These are phyloP conservation scores for Phytopythium chamaehyphon DNA, from an alignment of 352 stramenopile genomes.

Conservation along the genomic window DNA sequence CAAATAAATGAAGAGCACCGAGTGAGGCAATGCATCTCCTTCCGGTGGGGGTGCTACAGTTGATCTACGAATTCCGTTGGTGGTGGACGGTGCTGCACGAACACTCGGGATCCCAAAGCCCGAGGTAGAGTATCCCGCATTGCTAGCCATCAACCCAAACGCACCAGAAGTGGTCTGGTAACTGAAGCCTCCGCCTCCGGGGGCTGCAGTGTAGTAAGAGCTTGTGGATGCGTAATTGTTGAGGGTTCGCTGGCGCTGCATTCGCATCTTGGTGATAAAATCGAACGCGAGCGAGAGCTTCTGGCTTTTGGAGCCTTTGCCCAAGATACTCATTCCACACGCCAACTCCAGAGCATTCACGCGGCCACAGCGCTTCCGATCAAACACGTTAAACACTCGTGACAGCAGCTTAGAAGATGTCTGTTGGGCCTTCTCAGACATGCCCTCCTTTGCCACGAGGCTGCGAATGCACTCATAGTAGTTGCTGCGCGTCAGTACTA, in stretches of 20 bases:
- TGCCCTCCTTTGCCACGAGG: slow-evolving; percentile 70
- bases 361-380: slow-evolving; percentile 74
- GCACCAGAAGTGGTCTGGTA: slow-evolving; percentile 18
- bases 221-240: slow-evolving; percentile 53
- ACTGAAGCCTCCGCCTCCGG: slow-evolving; percentile 15
- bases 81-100: slow-evolving; percentile 28
- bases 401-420: slow-evolving; percentile 82
- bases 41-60: slow-evolving; percentile 32
- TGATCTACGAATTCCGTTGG: slow-evolving; percentile 31
- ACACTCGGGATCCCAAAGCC: slow-evolving; percentile 60
- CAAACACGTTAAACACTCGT: slow-evolving; percentile 82
- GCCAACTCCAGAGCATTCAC: slow-evolving; percentile 84
- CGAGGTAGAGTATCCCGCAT: slow-evolving; percentile 34
- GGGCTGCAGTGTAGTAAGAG: slow-evolving; percentile 14
- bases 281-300: slow-evolving; percentile 85
- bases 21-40: slow-evolving; percentile 64
- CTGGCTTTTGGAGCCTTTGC: slow-evolving; percentile 81
- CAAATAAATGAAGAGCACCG: slow-evolving; percentile 84
- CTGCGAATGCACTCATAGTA: slow-evolving; percentile 88
- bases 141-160: slow-evolving; percentile 42
- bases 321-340: slow-evolving; percentile 82
- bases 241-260: slow-evolving; percentile 68
- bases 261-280: slow-evolving; percentile 82
- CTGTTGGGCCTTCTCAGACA: slow-evolving; percentile 82
- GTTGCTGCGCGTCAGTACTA: slow-evolving; percentile 70